Evolutionary conservation across 495 filamentous ascomycete species (phyloP), one percentile per base, ranked within the genome.

Genomic region (Jackrogersella multiformis): DNA sequence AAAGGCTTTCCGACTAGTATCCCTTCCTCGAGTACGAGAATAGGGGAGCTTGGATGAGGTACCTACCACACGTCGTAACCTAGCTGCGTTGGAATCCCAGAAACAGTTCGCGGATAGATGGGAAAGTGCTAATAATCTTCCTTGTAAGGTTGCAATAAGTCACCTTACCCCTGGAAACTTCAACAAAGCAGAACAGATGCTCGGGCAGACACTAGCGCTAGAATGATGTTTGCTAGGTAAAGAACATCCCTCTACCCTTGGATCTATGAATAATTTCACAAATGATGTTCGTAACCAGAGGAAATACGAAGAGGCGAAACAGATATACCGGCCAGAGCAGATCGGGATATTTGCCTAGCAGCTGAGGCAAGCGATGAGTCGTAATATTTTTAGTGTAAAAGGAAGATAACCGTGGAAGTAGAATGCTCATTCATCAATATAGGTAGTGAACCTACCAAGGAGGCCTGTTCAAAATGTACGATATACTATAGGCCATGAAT

Each of bases 11-110:
- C 28, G 49, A 75, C 24, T 10, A 30, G n/a, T 78, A 79, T 59
- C 80, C 78, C 0, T 52, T 26, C 44, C 77, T 75, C 16, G 26
- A 64, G 3, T 51, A 76, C 30, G 64, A 77, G 45, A 80, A 74
- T 18, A 77, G 69, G 69, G 52, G 56, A 2, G 55, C 51, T 5
- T 83, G 78, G 68, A 66, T 71, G 20, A 64, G 36, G 16, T 77
- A 80, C 24, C 61, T 79, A n/a, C 76, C 78, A 13, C 80, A 85
- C 53, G 74, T n/a, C n/a, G n/a, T n/a, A n/a, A 73, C 20, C 65
- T 76, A 23, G 49, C 55, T 4, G 75, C 76, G 3, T 45, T 78
- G n/a, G 39, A 56, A 2, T 68, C 49, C 32, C 20, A 45, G 44
- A 26, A 61, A 16, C 6, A n/a, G n/a, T n/a, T 9, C 26, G 28